A percentile compares a stretch with the other conserved stretches of the same genome.
phyloP scores from a whole-genome alignment of 1,139 yeast species.

The Blastobotrys elegans region DNA sequence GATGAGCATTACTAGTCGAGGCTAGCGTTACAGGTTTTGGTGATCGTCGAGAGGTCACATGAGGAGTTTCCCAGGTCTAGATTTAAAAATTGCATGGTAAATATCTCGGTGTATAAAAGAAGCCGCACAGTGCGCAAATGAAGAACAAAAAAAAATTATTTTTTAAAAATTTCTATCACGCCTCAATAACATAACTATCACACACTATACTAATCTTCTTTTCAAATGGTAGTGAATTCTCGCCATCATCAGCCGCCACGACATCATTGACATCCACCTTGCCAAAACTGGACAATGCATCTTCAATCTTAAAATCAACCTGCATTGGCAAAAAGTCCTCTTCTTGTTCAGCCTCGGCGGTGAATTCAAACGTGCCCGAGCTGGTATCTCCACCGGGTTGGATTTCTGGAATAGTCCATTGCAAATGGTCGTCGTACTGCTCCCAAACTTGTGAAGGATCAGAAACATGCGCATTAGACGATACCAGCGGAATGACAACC shows the following conservation, averaged over 20 bases:
- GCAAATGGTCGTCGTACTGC: conserved; percentile 37
- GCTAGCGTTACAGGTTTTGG: too few relatives aligned
- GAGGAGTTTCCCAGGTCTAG: too few relatives aligned
- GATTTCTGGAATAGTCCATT: conserved; percentile 39
- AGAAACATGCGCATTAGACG: conserved; percentile 51
- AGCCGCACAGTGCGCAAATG: too few relatives aligned
- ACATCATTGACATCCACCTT: conserved; percentile 45
- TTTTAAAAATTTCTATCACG: too few relatives aligned
- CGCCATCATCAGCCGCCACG: conserved; percentile 36
- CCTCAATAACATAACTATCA: conserved; percentile 59
- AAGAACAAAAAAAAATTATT: too few relatives aligned
- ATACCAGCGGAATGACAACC: conserved; percentile 59
- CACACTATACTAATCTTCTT: conserved; percentile 56
- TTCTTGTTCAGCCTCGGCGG: conserved; percentile 70
- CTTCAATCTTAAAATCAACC: conserved; percentile 44
- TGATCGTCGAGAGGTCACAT: too few relatives aligned
- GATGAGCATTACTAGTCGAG: too few relatives aligned
- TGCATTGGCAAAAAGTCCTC: conserved; percentile 88
- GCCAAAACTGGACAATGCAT: conserved; percentile 39
- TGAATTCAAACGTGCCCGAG: conserved; percentile 75
- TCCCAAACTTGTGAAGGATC: conserved; percentile 35
- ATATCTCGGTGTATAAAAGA: too few relatives aligned
- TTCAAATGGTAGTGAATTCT: conserved; percentile 62
- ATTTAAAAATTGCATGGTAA: too few relatives aligned
- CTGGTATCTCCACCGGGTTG: conserved; percentile 38